These are phyloP conservation scores for Acorus gramineus DNA, from an alignment of 106 monocot species.

Conservation along the genomic window DNA sequence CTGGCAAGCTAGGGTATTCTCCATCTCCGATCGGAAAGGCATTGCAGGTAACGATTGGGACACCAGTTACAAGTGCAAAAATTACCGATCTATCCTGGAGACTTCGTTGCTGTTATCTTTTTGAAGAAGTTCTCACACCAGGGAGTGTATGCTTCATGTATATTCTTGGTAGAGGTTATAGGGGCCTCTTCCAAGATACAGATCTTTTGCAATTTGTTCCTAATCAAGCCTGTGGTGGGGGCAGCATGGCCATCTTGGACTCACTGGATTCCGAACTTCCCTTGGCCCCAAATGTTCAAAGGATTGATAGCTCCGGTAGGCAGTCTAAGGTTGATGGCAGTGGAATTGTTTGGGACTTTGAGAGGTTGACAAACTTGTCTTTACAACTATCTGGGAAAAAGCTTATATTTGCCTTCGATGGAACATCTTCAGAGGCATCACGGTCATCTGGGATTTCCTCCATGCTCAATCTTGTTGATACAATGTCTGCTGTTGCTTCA, in stretches of 20 bases:
- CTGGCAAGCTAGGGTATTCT: slow-evolving; percentile 94
- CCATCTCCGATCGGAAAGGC: slow-evolving; percentile 82
- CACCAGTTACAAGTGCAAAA: slow-evolving; percentile 50
- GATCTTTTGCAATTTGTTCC: slow-evolving; percentile 94
- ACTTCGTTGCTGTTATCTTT: slow-evolving; percentile 87
- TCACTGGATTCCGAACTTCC: slow-evolving; percentile 69
- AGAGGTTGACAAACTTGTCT: slow-evolving; percentile 62
- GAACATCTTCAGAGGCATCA: slow-evolving; percentile 80
- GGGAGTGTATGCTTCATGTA: slow-evolving; percentile 92
- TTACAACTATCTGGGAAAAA: slow-evolving; percentile 87
- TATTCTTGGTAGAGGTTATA: slow-evolving; percentile 92
- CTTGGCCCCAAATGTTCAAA: slow-evolving; percentile 47
- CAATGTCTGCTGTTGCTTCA: slow-evolving; percentile 90
- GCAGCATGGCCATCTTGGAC: slow-evolving; percentile 91
- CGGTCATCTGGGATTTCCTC: slow-evolving; percentile 72
- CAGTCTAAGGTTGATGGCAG: slow-evolving; percentile 63
- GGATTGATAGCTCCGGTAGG: slow-evolving; percentile 48
- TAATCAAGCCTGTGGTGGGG: slow-evolving; percentile 94
- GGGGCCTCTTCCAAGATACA: slow-evolving; percentile 90
- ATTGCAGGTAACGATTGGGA: slow-evolving; percentile 84
- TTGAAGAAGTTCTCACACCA: slow-evolving; percentile 92
- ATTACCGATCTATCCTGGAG: slow-evolving; percentile 70
- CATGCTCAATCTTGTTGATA: slow-evolving; percentile 94
- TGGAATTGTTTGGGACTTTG: slow-evolving; percentile 96
- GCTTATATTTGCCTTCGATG: slow-evolving; percentile 97